These are phyloP conservation scores for Penicillium sp. DNA, from an alignment of 2,329 filamentous ascomycete species.

Conservation along the genomic window DNA sequence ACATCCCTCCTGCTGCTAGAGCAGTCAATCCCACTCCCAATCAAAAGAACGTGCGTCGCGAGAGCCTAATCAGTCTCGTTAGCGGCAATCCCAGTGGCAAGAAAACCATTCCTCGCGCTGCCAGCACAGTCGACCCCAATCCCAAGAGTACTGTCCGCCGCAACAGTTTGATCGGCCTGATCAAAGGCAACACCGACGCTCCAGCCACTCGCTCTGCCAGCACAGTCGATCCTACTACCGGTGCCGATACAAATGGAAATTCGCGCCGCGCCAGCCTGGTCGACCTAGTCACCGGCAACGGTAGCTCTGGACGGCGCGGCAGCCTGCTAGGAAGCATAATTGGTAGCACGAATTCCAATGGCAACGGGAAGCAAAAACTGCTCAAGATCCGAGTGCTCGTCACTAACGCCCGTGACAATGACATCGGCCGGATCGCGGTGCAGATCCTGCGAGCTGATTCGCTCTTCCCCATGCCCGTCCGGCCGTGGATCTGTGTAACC, in stretches of 20 bases:
- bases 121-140: slow-evolving; percentile 2
- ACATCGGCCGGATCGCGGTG: slow-evolving; percentile 40
- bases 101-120: not conserved
- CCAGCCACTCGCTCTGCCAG: not conserved
- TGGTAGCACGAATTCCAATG: not conserved
- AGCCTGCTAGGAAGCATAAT: slow-evolving; percentile 2
- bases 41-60: not conserved
- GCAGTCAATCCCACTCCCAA: not conserved
- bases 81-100: slow-evolving; percentile 6
- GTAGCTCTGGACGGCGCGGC: not conserved
- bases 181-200: slow-evolving; percentile 2
- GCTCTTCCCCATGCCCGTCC: slow-evolving; percentile 30
- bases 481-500: slow-evolving; percentile 43
- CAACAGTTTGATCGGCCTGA: slow-evolving; percentile 2
- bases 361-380: slow-evolving; percentile 9
- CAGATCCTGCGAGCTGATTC: slow-evolving; percentile 38
- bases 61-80: slow-evolving; percentile 6
- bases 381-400: slow-evolving; percentile 37
- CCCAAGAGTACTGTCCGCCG: slow-evolving; percentile 6
- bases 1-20: not conserved
- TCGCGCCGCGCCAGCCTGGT: not conserved
- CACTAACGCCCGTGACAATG: slow-evolving; percentile 38
- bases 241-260: not conserved
- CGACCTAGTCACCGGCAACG: slow-evolving; percentile 8
- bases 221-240: not conserved